Base-by-base conservation (phyloP, 306 rosid species). In the Vicia sativa region DNA sequence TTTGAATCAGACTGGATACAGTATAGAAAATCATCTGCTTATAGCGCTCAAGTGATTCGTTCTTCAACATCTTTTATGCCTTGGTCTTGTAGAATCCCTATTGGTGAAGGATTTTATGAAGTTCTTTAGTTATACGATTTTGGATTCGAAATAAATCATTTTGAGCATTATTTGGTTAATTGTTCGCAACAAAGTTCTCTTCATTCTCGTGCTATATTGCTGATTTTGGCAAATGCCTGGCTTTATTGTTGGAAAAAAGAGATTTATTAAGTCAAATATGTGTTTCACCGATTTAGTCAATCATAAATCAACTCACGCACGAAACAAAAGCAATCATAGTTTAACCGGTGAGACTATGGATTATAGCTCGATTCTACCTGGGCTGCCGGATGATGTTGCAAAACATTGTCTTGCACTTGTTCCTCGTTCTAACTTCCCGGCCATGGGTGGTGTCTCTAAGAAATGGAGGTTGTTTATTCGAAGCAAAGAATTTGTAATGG, bases 331-430 rank as follows among this genome's bases (percentile, higher is more conserved):
- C 57, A 52, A 64, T 74, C 65, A 25, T 35, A 23, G 67, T 74
- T 83, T 80, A 55, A 59, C 78, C 49, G 37, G 82, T 57, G 72
- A 54, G 67, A 63, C 67, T 46, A 53, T 53, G 25, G 70, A 38
- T 16, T 77, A 75, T 59, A 78, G 70, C 73, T 76, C 91, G 58
- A 73, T 93, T 79, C 86, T 93, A 15, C 95, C 96, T 19, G 96
- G 97, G 74, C 83, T 93, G 67, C 96, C 98, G 26, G 97, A 93
- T 79, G 98, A 93, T 78, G 92, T 93, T 78, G 93, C 98, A 55
- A 91, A 88, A 76, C 62, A 72, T 70, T 93, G 98, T 80, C 97
- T 93, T 50, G 97, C 97, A 31, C 97, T 90, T 43, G 96, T 90
- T 72, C 98, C 98, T 45, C 96, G 89, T 43, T 67, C 96, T 25